Percentiles rank a stretch among this genome's conserved stretches.
Conservation (phyloP, 352 stramenopile genomes). For the Stramenopiles sp. region DNA sequence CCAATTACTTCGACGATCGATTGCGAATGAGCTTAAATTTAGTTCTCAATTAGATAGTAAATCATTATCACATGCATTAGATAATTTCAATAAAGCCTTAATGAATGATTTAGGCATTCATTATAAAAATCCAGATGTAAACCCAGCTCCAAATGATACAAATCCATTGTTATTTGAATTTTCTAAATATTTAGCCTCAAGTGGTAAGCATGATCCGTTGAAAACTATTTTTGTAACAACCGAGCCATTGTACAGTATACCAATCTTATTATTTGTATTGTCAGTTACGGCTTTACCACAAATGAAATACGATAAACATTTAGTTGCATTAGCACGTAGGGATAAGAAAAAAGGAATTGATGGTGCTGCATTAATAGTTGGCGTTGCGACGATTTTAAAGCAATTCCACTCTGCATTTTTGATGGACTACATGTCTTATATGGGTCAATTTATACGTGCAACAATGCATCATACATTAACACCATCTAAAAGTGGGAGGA, state of each 20-base stretch:
- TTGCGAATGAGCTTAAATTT: constrained; percentile 69
- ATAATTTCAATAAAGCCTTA: constrained; percentile 64
- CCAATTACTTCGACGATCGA: constrained; percentile 69
- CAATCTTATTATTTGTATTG: constrained; percentile 68
- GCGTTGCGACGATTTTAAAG: constrained; percentile 71
- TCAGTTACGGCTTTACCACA: constrained; percentile 74
- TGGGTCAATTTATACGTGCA: constrained; percentile 66
- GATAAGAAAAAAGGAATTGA: constrained; percentile 71
- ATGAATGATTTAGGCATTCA: constrained; percentile 62
- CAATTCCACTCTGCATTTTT: constrained; percentile 81
- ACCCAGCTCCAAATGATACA: constrained; percentile 40
- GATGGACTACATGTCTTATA: constrained; percentile 68
- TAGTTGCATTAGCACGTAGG: constrained; percentile 53
- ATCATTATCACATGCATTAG: constrained; percentile 54
- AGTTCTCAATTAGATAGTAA: constrained; percentile 66
- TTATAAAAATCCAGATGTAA: constrained; percentile 49
- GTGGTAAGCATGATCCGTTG: constrained; percentile 67
- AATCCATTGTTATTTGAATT: constrained; percentile 53
- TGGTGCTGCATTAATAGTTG: constrained; percentile 61
- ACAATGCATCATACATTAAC: not conserved
- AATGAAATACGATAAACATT: constrained; percentile 68
- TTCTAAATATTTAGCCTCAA: constrained; percentile 70
- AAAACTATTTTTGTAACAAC: constrained; percentile 80
- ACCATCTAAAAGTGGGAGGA: not conserved
- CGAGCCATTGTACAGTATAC: constrained; percentile 65